Percentiles rank a stretch among this genome's conserved stretches.
These are phyloP conservation scores for Furcasterigmium furcatum DNA, from an alignment of 2,329 filamentous ascomycete species.

Conservation along the genomic window DNA sequence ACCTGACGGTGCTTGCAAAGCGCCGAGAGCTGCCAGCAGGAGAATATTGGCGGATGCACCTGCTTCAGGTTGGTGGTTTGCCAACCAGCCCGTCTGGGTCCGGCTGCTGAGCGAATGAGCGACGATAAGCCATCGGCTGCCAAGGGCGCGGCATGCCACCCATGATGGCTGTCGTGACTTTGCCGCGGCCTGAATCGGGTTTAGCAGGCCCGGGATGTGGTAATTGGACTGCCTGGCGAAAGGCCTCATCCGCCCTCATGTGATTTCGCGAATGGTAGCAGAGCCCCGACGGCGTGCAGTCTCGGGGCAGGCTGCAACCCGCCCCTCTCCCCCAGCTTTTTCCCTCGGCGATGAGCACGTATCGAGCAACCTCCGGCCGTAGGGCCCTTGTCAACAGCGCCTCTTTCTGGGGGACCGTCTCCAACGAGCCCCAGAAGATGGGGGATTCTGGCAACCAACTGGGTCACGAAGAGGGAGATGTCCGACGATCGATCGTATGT, in stretches of 20 bases:
- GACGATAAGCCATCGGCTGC: background rate
- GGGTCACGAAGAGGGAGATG: background rate
- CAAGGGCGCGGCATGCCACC: slow-evolving; percentile 3
- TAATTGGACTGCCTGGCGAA: background rate
- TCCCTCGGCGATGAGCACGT: background rate
- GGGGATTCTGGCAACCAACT: background rate
- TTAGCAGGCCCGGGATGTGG: background rate
- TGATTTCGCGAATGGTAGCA: background rate
- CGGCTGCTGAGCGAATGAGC: slow-evolving; percentile 15
- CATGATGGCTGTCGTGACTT: slow-evolving; percentile 1
- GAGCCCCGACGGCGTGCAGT: background rate
- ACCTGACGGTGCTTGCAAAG: too few species aligned
- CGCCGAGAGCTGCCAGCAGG: background rate
- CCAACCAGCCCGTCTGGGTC: too few species aligned
- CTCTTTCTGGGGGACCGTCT: background rate
- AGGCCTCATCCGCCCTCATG: background rate
- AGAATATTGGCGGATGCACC: too few species aligned
- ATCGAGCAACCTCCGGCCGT: background rate
- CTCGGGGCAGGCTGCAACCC: too few species aligned
- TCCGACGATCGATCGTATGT: background rate
- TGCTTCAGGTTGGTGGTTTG: too few species aligned
- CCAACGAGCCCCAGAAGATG: background rate
- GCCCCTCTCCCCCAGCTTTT: background rate
- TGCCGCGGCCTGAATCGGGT: slow-evolving; percentile 1
- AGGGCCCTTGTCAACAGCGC: background rate